Evolutionary conservation across 2,329 filamentous ascomycete species (phyloP), one percentile per base, ranked within the genome.

Genomic region (Aspergillus unguis): DNA sequence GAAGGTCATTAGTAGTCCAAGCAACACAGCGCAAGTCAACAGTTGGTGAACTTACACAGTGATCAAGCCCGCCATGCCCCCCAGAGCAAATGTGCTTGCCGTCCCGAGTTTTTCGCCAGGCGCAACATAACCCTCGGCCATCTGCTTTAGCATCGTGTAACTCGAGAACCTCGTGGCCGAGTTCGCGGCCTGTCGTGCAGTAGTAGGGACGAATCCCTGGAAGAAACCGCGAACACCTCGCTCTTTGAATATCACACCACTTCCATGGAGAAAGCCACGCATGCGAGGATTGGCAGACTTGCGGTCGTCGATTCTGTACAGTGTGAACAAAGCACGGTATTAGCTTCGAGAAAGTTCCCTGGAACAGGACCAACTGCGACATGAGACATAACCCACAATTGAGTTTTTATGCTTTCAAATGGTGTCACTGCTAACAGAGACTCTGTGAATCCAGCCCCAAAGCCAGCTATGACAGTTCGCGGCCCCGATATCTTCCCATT

Each of bases 371-470:
- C 35, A 9, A 28, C 33, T 23, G 35, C 28, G 6, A 28, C 11
- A n/a, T n/a, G 33, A 42, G 48, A 58, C 11, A 59, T 43, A 45
- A 71, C 77, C 49, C 69, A 88, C 82, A 99, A 77, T 62, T 95
- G 95, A 46, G 94, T 99, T 80, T 99, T 99, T 75, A 99, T 96
- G 65, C 90, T 95, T 76, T 99, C 94, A 54, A 95, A 96, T 0
- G 94, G 94, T 32, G 94, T 99, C 32, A 99, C 94, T 8, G 94
- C 94, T 3, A 99, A 76, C 47, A 96, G 75, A 3, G 89, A 95
- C 76, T 99, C 94, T 2, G 92, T 97, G 47, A 95, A 88, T 52
- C 94, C 94, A 6, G 94, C 94, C 54, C 92, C 90, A 67, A 99
- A 96, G 3, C 94, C 94, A 37, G 92, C 92, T 53, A 96, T 82